Conservation (phyloP, 176 grass and related monocot genomes). For the Oryza officinalis region DNA sequence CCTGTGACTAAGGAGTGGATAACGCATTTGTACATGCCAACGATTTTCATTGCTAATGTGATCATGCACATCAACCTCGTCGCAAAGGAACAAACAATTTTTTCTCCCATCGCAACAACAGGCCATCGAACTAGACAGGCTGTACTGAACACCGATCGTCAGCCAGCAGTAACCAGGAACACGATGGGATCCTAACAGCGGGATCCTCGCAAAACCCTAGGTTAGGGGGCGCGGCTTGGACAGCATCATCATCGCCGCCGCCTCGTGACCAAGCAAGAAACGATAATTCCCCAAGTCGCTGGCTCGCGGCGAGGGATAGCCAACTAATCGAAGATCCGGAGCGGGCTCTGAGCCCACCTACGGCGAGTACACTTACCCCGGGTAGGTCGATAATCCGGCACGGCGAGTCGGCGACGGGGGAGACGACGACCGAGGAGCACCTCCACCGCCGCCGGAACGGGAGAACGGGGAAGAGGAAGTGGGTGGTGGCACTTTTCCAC, state of each 20-base stretch:
- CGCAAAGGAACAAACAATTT: neutral
- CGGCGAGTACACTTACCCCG: neutral
- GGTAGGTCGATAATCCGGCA: neutral
- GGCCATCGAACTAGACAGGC: neutral
- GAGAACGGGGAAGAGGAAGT: neutral
- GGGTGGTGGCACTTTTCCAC: slow-evolving; percentile 4
- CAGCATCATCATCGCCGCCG: neutral
- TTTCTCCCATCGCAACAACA: neutral
- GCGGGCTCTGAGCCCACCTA: neutral
- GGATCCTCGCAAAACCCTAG: slow-evolving; percentile 17
- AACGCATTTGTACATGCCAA: neutral
- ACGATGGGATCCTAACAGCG: neutral
- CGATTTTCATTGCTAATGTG: neutral
- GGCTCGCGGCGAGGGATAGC: neutral
- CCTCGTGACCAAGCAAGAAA: neutral
- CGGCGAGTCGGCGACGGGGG: neutral
- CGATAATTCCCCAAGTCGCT: neutral
- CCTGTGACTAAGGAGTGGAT: neutral
- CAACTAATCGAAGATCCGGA: neutral
- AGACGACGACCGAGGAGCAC: neutral
- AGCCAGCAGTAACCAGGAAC: neutral
- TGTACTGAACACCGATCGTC: neutral
- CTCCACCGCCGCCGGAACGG: neutral
- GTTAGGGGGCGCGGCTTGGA: neutral
- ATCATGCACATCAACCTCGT: neutral